These are phyloP conservation scores for Tricholoma bakamatsutake DNA, from an alignment of 768 basidiomycete species.

Conservation along the genomic window DNA sequence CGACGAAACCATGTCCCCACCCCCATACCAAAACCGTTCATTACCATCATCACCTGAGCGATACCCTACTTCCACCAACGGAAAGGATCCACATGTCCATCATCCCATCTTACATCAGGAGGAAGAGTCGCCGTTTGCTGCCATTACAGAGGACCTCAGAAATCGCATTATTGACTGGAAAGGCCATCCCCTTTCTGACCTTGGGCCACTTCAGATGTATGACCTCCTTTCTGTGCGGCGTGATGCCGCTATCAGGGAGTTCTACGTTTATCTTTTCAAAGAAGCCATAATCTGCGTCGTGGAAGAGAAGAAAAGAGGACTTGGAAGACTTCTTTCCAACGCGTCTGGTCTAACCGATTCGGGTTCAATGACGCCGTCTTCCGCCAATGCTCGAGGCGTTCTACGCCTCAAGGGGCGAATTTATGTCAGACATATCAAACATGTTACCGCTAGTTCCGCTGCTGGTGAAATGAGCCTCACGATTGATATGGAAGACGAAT, in stretches of 20 bases:
- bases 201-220: conserved; percentile 88
- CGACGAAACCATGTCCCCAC: conserved; percentile 20
- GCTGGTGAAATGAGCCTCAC: conserved; percentile 88
- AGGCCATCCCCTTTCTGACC: conserved; percentile 83
- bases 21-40: conserved; percentile 24
- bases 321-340: conserved; percentile 67
- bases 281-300: conserved; percentile 98
- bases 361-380: conserved; percentile 34
- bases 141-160: conserved; percentile 84
- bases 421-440: conserved; percentile 91
- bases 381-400: conserved; percentile 53
- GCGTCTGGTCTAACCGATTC: conserved; percentile 53
- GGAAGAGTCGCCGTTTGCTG: conserved; percentile 72
- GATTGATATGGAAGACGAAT: conserved; percentile 96
- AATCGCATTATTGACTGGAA: conserved; percentile 95
- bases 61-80: conserved; percentile 29
- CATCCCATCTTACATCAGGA: conserved; percentile 38
- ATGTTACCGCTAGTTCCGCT: conserved; percentile 74
- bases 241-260: conserved; percentile 86
- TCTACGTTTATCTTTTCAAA: conserved; percentile 94
- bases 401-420: conserved; percentile 92
- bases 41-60: conserved; percentile 24
- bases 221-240: conserved; percentile 87
- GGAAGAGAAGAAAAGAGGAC: conserved; percentile 86
- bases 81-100: conserved; percentile 24